These are phyloP conservation scores for Macrolepiota fuliginosa DNA, from an alignment of 768 basidiomycete genomes.

Conservation along the genomic window DNA sequence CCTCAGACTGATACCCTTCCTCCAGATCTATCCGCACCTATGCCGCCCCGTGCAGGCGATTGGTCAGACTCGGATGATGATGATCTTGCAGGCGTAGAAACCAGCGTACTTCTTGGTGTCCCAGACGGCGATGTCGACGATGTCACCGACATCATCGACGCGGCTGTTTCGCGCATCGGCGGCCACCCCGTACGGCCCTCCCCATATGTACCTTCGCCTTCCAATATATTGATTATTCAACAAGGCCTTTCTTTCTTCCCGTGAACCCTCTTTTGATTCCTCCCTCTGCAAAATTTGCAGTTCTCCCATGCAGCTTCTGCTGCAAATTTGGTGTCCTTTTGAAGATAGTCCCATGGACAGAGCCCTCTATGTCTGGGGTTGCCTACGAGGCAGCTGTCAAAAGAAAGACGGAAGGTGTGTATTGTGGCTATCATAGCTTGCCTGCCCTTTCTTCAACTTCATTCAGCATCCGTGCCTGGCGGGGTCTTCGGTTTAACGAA, in stretches of 20 bases:
- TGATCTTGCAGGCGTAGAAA: constrained; percentile 52
- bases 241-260: constrained; percentile 72
- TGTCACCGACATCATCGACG: constrained; percentile 62
- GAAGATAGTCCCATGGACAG: constrained; percentile 84
- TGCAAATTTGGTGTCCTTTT: constrained; percentile 90
- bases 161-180: constrained; percentile 86
- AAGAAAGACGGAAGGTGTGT: constrained; percentile 69
- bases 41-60: constrained; percentile 51
- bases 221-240: constrained; percentile 41
- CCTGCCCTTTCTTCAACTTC: constrained; percentile 2
- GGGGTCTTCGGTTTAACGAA: constrained; percentile 69
- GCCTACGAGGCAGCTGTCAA: constrained; percentile 68
- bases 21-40: constrained; percentile 22
- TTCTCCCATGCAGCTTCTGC: constrained; percentile 73
- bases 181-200: constrained; percentile 82
- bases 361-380: constrained; percentile 84
- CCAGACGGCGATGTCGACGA: constrained; percentile 71
- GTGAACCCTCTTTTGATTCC: constrained; percentile 58
- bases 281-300: constrained; percentile 73
- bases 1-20: constrained; percentile 20
- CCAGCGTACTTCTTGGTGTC: constrained; percentile 74
- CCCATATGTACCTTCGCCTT: constrained; percentile 45
- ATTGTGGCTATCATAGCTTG: background rate
- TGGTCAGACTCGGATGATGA: constrained; percentile 86
- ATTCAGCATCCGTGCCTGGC: constrained; percentile 76